phyloP scores from a whole-genome alignment of 768 basidiomycete genomes.

The Lactarius tabidus region DNA sequence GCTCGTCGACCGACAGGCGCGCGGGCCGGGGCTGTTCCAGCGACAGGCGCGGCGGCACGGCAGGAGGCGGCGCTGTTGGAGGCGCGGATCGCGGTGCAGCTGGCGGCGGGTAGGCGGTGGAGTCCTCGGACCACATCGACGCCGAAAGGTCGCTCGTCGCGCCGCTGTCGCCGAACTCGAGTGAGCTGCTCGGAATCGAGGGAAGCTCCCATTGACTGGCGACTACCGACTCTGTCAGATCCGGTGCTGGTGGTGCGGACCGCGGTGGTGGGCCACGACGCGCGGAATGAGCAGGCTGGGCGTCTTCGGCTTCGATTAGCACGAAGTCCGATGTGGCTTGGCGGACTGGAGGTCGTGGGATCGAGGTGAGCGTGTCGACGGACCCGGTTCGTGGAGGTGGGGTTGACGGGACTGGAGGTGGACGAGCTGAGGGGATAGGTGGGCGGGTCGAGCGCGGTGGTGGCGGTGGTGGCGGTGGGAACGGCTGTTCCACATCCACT shows the following conservation, averaged over 20 bases:
- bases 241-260: slow-evolving; percentile 31
- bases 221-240: slow-evolving; percentile 36
- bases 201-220: slow-evolving; percentile 63
- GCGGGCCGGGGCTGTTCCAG: slow-evolving; percentile 17
- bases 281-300: slow-evolving; percentile 37
- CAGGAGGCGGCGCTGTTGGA: slow-evolving; percentile 25
- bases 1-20: slow-evolving; percentile 54
- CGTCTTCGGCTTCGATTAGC: slow-evolving; percentile 32
- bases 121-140: slow-evolving; percentile 59
- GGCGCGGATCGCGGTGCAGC: slow-evolving; percentile 29
- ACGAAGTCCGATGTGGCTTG: slow-evolving; percentile 33
- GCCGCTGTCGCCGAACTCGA: slow-evolving; percentile 46
- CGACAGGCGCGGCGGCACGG: background rate
- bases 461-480: slow-evolving; percentile 52
- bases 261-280: slow-evolving; percentile 40
- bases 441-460: slow-evolving; percentile 29
- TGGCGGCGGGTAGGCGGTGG: slow-evolving; percentile 36
- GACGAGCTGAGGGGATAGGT: slow-evolving; percentile 28
- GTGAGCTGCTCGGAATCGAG: slow-evolving; percentile 47
- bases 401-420: slow-evolving; percentile 5
- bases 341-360: slow-evolving; percentile 32
- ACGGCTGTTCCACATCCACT: slow-evolving; percentile 42
- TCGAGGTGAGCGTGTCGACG: slow-evolving; percentile 25
- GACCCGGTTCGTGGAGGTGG: slow-evolving; percentile 20
- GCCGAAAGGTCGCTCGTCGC: slow-evolving; percentile 47